Evolutionary conservation across 73 alveolate genomes (phyloP).

Genomic region (Stentor roeselii): DNA sequence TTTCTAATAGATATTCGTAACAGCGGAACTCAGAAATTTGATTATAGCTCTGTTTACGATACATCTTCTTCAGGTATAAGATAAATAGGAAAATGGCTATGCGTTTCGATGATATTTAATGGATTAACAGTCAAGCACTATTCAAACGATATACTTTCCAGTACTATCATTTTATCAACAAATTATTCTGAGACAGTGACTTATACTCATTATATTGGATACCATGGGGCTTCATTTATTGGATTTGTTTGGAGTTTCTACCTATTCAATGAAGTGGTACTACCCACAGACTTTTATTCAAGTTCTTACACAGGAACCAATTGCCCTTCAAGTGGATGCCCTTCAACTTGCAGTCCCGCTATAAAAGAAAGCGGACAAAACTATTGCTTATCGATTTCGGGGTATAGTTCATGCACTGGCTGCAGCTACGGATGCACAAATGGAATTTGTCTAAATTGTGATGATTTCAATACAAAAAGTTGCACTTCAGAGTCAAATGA

Average conservation of each 20-base stretch:
- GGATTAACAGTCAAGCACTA: neutral
- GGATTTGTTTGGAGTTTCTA: neutral
- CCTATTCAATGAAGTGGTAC: neutral
- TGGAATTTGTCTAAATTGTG: neutral
- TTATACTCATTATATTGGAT: too few relatives aligned
- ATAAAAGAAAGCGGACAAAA: neutral
- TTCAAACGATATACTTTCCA: too few relatives aligned
- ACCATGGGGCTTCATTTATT: too few relatives aligned
- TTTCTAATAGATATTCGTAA: too few relatives aligned
- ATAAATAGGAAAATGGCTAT: neutral
- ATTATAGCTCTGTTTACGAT: too few relatives aligned
- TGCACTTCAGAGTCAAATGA: neutral
- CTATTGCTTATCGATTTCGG: neutral
- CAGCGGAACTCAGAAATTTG: too few relatives aligned
- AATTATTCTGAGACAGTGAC: too few relatives aligned
- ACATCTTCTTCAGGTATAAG: neutral
- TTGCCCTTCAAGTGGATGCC: neutral
- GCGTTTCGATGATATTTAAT: too few relatives aligned
- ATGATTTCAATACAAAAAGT: neutral
- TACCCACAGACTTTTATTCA: neutral
- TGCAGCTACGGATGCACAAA: neutral
- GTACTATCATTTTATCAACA: too few relatives aligned
- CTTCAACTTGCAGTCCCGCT: neutral
- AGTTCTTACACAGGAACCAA: neutral
- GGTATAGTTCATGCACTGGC: neutral